Base-by-base conservation (phyloP, 2,329 filamentous ascomycete species). In the Cladophialophora carrionii region DNA sequence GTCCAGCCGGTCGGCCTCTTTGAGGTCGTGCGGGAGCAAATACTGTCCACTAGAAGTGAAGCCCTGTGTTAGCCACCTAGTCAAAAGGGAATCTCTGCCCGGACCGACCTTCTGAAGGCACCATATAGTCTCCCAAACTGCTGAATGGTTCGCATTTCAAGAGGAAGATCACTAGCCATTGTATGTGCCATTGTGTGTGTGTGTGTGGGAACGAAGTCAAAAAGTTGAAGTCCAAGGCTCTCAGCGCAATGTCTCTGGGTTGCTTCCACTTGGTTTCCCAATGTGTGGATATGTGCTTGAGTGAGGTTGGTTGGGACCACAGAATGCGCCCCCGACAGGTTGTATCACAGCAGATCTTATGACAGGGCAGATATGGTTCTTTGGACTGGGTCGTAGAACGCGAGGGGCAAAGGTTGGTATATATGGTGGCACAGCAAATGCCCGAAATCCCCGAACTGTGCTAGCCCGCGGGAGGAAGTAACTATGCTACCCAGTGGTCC, bases 1-100 rank as follows among this genome's bases (percentile, higher is more conserved):
- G 74, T 96, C 91, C 74, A 94, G 84, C 70, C 90, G 86, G 75
- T 92, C 89, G 73, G 88, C 85, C 76, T 95, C 91, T 67, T 83
- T 80, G 85, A 89, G 86, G 76, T 95, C 91, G 75, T 90, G 90
- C 24, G 91, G 91, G 68, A 90, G 86, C 78, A 91, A 82, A 76
- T 94, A 94, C 71, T 88, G 86, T 61, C 88, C 88, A 34, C 68
- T 67, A 37, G 22, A 12, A 14, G 10, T 53, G 29, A n/a, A 34
- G 37, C 55, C 71, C 51, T 68, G 53, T 49, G n/a, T 22, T 48
- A 41, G 57, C 48, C 57, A 31, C 29, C 31, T n/a, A 41, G 37
- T n/a, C 34, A 32, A 7, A 31, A 31, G 6, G 48, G 32, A 20
- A 53, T 17, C 22, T 37, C 10, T 51, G 7, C 10, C 14, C 14